These are phyloP conservation scores for Apiospora sp. DNA, from an alignment of 2,329 filamentous ascomycete species.

Conservation along the genomic window DNA sequence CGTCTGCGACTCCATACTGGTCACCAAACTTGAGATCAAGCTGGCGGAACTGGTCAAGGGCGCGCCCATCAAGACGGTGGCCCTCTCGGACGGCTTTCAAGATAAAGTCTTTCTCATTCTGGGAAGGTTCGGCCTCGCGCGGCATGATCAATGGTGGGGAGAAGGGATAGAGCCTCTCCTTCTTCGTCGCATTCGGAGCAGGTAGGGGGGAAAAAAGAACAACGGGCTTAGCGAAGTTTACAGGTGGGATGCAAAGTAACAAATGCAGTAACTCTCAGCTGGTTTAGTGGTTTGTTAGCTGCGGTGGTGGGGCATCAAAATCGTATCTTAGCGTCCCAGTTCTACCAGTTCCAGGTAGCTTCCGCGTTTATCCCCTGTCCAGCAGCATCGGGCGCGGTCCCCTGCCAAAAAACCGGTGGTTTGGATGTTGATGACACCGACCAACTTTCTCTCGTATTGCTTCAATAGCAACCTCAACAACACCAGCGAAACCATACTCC, in stretches of 20 bases:
- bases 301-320: slow-evolving; percentile 2
- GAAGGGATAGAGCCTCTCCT: slow-evolving; percentile 28
- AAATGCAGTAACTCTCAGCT: neutral
- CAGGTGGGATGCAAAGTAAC: neutral
- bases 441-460: slow-evolving; percentile 7
- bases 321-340: slow-evolving; percentile 10
- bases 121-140: slow-evolving; percentile 88
- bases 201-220: neutral
- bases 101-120: slow-evolving; percentile 88
- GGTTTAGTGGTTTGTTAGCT: neutral
- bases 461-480: slow-evolving; percentile 24
- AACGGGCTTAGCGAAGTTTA: neutral
- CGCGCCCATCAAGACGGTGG: slow-evolving; percentile 83
- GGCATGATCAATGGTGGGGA: slow-evolving; percentile 69
- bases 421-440: neutral
- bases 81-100: slow-evolving; percentile 82
- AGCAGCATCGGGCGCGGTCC: neutral
- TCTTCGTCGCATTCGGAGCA: slow-evolving; percentile 29
- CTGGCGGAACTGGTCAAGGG: slow-evolving; percentile 80
- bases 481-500: neutral
- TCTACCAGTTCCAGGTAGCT: neutral
- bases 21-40: slow-evolving; percentile 85
- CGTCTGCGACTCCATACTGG: slow-evolving; percentile 89
- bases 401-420: neutral
- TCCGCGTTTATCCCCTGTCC: slow-evolving; percentile 1